phyloP scores from a whole-genome alignment of 1,284 basidiomycete species.

The Sanghuangporus weigelae region DNA sequence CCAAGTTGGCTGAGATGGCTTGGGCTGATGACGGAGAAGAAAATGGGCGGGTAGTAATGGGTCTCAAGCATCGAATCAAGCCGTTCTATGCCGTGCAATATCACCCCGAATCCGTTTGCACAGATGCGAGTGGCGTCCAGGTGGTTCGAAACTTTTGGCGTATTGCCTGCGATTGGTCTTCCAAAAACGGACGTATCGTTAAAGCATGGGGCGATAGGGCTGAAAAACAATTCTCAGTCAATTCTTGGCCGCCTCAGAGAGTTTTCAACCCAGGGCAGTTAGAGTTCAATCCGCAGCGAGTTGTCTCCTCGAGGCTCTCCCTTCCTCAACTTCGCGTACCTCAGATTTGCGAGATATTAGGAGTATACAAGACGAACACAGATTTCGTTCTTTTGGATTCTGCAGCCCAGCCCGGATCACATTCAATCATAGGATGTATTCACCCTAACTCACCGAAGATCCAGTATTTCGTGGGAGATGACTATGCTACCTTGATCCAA shows the following conservation, averaged over 20 bases:
- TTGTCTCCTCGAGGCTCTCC: conserved; percentile 28
- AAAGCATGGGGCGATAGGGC: conserved; percentile 37
- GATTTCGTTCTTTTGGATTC: conserved; percentile 74
- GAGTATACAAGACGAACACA: conserved; percentile 47
- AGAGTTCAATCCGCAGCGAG: conserved; percentile 23
- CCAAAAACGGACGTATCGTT: conserved; percentile 34
- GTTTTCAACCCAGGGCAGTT: conserved; percentile 20
- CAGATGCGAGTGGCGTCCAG: conserved; percentile 53
- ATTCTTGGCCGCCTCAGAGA: conserved; percentile 46
- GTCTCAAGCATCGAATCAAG: conserved; percentile 52
- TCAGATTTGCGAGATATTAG: conserved; percentile 54
- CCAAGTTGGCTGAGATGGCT: conserved; percentile 53
- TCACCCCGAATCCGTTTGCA: conserved; percentile 84
- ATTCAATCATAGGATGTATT: conserved; percentile 62
- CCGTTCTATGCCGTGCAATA: conserved; percentile 96
- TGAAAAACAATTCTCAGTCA: conserved; percentile 19
- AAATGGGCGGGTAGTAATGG: conserved; percentile 68
- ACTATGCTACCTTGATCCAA: conserved; percentile 29
- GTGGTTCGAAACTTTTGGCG: conserved; percentile 71
- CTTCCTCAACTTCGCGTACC: conserved; percentile 37
- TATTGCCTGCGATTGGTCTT: conserved; percentile 46
- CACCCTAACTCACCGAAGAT: conserved; percentile 48
- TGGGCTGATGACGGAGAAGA: conserved; percentile 63
- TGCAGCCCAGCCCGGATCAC: conserved; percentile 66
- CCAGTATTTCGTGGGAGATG: conserved; percentile 49